phyloP scores from a whole-genome alignment of 176 grass and related monocot species.

The Phragmites australis region DNA sequence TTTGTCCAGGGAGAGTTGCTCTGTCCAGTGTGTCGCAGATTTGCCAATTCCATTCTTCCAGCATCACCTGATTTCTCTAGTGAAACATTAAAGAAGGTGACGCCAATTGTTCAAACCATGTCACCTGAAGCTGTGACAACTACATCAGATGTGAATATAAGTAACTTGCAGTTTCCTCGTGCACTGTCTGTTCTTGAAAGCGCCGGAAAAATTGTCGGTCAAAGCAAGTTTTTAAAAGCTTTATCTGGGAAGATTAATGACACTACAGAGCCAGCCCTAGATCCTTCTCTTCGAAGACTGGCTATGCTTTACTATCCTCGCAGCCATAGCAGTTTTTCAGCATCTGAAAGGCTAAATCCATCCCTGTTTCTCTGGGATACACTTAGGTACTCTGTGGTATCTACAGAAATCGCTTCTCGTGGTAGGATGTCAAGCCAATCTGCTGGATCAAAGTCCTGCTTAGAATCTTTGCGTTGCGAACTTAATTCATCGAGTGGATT shows the following conservation, averaged over 20 bases:
- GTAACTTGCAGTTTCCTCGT: slow-evolving; percentile 45
- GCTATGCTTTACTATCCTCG: slow-evolving; percentile 77
- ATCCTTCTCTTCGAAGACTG: slow-evolving; percentile 76
- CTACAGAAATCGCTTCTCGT: slow-evolving; percentile 83
- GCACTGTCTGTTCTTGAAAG: slow-evolving; percentile 73
- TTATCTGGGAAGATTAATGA: slow-evolving; percentile 65
- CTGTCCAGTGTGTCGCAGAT: slow-evolving; percentile 94
- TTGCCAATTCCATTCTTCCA: slow-evolving; percentile 96
- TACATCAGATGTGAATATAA: slow-evolving; percentile 36
- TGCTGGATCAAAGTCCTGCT: slow-evolving; percentile 49
- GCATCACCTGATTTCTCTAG: slow-evolving; percentile 50
- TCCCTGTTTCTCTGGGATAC: slow-evolving; percentile 93
- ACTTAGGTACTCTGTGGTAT: slow-evolving; percentile 76
- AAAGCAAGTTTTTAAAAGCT: slow-evolving; percentile 64
- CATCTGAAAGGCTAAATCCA: slow-evolving; percentile 66
- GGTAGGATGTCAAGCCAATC: slow-evolving; percentile 52
- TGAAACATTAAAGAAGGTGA: slow-evolving; percentile 38
- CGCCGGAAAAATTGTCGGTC: slow-evolving; percentile 70
- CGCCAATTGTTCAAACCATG: slow-evolving; percentile 34
- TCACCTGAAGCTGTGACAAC: slow-evolving; percentile 32
- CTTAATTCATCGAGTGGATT: slow-evolving; percentile 93
- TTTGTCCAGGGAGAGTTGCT: slow-evolving; percentile 85
- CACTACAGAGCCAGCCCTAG: slow-evolving; percentile 57
- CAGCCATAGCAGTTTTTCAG: slow-evolving; percentile 60
- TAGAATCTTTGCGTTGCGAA: slow-evolving; percentile 67